Conservation (phyloP, 768 basidiomycete genomes). For the Russula compacta region DNA sequence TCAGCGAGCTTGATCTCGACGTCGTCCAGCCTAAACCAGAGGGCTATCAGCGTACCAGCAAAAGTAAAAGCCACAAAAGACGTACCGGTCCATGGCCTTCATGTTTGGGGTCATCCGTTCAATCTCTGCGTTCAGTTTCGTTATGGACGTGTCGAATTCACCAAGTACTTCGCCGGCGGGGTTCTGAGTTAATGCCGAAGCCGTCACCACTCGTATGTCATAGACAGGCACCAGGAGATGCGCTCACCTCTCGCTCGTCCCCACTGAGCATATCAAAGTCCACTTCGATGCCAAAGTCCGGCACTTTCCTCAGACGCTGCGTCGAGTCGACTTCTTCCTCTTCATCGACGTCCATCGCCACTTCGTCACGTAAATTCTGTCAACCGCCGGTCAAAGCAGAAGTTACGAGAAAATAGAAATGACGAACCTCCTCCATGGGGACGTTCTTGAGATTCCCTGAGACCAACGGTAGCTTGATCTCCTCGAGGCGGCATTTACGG, state of each 20-base stretch:
- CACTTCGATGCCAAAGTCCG: conserved; percentile 85
- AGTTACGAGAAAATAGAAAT: neutral
- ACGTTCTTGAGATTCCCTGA: conserved; percentile 76
- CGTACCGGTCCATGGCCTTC: conserved; percentile 88
- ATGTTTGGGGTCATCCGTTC: conserved; percentile 93
- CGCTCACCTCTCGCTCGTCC: conserved; percentile 57
- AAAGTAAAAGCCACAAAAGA: neutral
- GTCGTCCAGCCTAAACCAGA: conserved; percentile 58
- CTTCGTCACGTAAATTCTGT: conserved; percentile 74
- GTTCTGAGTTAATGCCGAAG: conserved; percentile 32
- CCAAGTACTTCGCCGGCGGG: conserved; percentile 55
- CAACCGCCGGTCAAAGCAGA: neutral
- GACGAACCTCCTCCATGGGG: conserved; percentile 84
- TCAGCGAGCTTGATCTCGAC: conserved; percentile 78
- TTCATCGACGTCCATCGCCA: conserved; percentile 88
- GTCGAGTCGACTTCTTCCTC: conserved; percentile 48
- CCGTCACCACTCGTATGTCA: neutral
- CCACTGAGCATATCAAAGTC: conserved; percentile 70
- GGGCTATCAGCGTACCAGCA: neutral
- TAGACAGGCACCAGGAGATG: neutral
- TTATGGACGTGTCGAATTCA: conserved; percentile 64
- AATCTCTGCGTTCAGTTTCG: conserved; percentile 68
- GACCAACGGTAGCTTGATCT: conserved; percentile 72
- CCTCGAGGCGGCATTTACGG: conserved; percentile 88
- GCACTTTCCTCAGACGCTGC: conserved; percentile 60